Percentiles rank a stretch among this genome's conserved stretches.
These are phyloP conservation scores for Eucalyptus urophylla DNA, from an alignment of 345 rosid genomes.

Conservation along the genomic window DNA sequence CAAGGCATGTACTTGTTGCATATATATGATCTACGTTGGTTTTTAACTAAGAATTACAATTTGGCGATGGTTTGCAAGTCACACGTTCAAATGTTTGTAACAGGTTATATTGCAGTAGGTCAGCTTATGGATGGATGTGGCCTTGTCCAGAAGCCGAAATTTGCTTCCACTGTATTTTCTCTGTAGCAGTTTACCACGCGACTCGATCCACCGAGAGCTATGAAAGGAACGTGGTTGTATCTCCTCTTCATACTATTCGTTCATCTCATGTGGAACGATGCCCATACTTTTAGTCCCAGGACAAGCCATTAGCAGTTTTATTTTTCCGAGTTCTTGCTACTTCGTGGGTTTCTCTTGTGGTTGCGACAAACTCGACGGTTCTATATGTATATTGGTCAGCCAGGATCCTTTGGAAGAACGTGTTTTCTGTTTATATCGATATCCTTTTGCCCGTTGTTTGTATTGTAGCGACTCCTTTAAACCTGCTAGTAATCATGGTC, in stretches of 20 bases:
- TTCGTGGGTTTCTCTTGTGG: neutral
- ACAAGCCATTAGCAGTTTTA: neutral
- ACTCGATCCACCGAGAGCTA: neutral
- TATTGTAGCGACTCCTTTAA: neutral
- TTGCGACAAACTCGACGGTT: neutral
- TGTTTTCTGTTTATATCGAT: neutral
- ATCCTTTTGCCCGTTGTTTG: neutral
- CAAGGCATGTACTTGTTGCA: too few species aligned
- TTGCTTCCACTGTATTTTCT: neutral
- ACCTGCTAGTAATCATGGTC: neutral
- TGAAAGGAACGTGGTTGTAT: neutral
- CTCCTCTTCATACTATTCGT: neutral
- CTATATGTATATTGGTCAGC: neutral
- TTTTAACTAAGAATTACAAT: neutral
- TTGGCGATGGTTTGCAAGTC: neutral
- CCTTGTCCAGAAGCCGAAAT: neutral
- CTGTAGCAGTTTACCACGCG: neutral
- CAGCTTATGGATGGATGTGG: neutral
- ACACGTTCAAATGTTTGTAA: neutral
- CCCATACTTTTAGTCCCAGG: neutral
- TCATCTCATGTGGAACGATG: neutral
- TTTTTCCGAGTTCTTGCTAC: neutral
- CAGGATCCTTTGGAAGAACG: neutral
- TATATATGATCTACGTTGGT: too few species aligned
- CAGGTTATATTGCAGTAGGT: neutral